Base-by-base conservation (phyloP, 495 filamentous ascomycete genomes). In the Trichoderma reesei region DNA sequence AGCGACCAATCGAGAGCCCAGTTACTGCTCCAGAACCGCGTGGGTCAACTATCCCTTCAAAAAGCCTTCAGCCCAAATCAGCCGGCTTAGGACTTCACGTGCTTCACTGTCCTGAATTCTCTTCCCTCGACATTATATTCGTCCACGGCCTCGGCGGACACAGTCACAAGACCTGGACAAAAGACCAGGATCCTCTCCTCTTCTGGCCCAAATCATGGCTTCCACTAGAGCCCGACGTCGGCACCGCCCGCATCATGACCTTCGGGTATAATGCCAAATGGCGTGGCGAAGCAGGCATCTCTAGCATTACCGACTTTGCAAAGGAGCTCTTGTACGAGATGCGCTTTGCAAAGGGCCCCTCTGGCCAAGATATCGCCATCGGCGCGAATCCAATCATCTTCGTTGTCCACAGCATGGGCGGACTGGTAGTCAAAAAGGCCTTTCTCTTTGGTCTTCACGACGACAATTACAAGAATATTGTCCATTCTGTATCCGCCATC, bases 381-480 rank as follows among this genome's bases (percentile, higher is more conserved):
- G 34, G 44, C n/a, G 44, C 73, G 72, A 62, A 63, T 10, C 78
- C 78, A 0, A 68, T 80, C 5, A 70, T 80, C 1, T 79, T 81
- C 61, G 67, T 79, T 20, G 72, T 68, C 14, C 78, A 80, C 66
- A 74, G 69, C 4, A 79, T 81, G 79, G 79, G 79, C 3, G 79
- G 79, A 1, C 66, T 83, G 1, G 68, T 83, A 1, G 68, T 77
- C 3, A 83, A 82, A 61, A 75, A 79, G 73, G 78, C 67, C 33
- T 77, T 75, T 64, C 63, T 81, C 1, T 70, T 72, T 6, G 78
- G 73, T 20, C 71, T 72, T 51, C 71, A 75, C 31, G 77, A 82
- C 38, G 64, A 65, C 0, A 56, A 72, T 6, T 82, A 78, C 59
- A 33, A 73, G 54, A 38, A 59, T 16, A 74, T 81, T 31, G 67